Evolutionary conservation across 768 basidiomycete species (phyloP).

Genomic region (Tephrocybe sp.): DNA sequence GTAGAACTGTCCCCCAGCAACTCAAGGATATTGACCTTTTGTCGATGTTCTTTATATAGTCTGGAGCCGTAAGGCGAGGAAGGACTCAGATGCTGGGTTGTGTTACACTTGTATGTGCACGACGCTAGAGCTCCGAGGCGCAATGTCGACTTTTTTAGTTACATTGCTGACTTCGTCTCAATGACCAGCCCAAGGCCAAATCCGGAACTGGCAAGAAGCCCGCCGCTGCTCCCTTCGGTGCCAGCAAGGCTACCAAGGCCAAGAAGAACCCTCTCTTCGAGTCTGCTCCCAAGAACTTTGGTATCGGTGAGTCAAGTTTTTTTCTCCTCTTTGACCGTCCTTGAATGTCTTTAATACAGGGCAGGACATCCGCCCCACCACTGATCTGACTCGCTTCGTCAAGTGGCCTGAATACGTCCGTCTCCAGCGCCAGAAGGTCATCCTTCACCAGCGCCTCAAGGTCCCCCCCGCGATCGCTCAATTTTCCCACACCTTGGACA

Average conservation of each 20-base stretch:
- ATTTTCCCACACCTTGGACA: conserved; percentile 97
- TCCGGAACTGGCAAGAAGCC: conserved; percentile 78
- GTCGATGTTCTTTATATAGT: conserved; percentile 17
- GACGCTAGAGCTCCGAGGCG: conserved; percentile 60
- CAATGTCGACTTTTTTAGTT: conserved; percentile 30
- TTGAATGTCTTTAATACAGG: conserved; percentile 45
- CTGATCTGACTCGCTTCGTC: conserved; percentile 95
- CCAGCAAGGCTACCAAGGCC: conserved; percentile 69
- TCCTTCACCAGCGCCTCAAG: conserved; percentile 96
- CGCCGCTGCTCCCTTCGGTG: conserved; percentile 81
- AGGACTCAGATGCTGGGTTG: conserved; percentile 37
- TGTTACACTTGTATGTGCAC: conserved; percentile 26
- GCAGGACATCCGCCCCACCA: conserved; percentile 88
- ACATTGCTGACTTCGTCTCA: conserved; percentile 71
- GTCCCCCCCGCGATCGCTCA: conserved; percentile 98
- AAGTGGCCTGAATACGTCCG: conserved; percentile 99
- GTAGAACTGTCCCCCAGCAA: conserved; percentile 27
- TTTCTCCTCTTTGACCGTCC: background rate
- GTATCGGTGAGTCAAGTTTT: conserved; percentile 67
- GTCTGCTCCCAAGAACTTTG: conserved; percentile 87
- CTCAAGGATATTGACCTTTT: conserved; percentile 13
- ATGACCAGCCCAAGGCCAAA: conserved; percentile 89
- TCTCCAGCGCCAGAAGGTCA: conserved; percentile 97
- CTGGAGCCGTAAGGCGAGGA: conserved; percentile 45
- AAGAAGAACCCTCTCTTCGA: conserved; percentile 98